phyloP scores from a whole-genome alignment of 495 filamentous ascomycete genomes.

The Clohesyomyces aquaticus region DNA sequence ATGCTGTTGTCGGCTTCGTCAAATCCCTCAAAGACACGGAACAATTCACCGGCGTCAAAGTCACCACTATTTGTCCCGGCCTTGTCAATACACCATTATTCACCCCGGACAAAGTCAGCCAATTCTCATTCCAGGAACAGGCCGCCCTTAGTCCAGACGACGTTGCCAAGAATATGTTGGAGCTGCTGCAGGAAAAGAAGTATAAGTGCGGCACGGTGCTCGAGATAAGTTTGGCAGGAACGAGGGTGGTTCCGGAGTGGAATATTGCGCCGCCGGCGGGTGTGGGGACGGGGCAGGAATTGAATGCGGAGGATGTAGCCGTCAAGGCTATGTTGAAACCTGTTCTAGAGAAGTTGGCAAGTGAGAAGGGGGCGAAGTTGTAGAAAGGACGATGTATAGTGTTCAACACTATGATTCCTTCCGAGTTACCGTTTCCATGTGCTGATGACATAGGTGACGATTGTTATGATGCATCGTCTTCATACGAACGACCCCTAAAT shows the following conservation, averaged over 20 bases:
- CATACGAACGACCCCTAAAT: no score
- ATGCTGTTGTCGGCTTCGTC: constrained; percentile 48
- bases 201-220: constrained; percentile 34
- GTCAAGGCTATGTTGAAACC: constrained; percentile 19
- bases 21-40: constrained; percentile 45
- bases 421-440: no score
- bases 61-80: constrained; percentile 45
- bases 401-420: no score
- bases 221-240: constrained; percentile 18
- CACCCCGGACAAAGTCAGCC: constrained; percentile 30
- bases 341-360: constrained; percentile 16
- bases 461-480: no score
- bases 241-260: constrained; percentile 29
- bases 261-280: constrained; percentile 24
- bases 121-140: constrained; percentile 37
- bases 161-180: constrained; percentile 41
- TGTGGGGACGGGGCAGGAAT: constrained; percentile 28
- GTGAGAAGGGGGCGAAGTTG: constrained; percentile 21
- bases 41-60: constrained; percentile 41
- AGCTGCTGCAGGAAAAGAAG: constrained; percentile 39
- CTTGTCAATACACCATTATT: constrained; percentile 42
- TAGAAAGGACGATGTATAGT: no score
- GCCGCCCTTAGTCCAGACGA: constrained; percentile 34
- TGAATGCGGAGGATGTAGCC: constrained; percentile 9
- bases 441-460: no score